phyloP scores from a whole-genome alignment of 805 yeast species.

The Candida sonorensis region DNA sequence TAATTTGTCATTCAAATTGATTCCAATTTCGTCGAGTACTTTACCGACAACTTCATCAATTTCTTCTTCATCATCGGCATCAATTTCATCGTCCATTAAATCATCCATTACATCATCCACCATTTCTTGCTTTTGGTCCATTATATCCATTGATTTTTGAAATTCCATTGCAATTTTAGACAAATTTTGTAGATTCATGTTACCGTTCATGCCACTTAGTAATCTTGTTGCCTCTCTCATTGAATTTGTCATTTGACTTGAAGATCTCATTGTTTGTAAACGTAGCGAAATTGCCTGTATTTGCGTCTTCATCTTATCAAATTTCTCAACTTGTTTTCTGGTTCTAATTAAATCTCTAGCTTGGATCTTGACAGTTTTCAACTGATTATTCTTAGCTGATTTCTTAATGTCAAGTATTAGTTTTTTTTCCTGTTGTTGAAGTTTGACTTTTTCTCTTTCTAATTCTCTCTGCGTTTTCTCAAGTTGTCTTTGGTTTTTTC shows the following conservation, averaged over 20 bases:
- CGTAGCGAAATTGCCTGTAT: conserved; percentile 89
- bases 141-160: conserved; percentile 86
- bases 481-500: conserved; percentile 91
- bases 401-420: conserved; percentile 80
- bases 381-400: conserved; percentile 85
- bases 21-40: conserved; percentile 94
- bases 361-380: conserved; percentile 85
- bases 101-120: conserved; percentile 98
- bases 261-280: conserved; percentile 86
- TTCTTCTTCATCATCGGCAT: conserved; percentile 75
- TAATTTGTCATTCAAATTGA: conserved; percentile 56
- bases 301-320: conserved; percentile 90
- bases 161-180: conserved; percentile 91
- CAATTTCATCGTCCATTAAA: conserved; percentile 86
- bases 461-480: conserved; percentile 93
- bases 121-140: conserved; percentile 98
- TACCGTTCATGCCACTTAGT: conserved; percentile 77
- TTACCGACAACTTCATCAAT: conserved; percentile 85
- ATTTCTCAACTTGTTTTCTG: conserved; percentile 73
- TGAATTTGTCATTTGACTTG: conserved; percentile 90
- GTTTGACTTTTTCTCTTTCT: conserved; percentile 76
- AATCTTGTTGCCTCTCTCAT: conserved; percentile 91
- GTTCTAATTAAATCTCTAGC: conserved; percentile 94
- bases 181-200: conserved; percentile 83
- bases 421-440: conserved; percentile 90